Conservation (phyloP, 305 asterid species). For the Solanum hybrid region DNA sequence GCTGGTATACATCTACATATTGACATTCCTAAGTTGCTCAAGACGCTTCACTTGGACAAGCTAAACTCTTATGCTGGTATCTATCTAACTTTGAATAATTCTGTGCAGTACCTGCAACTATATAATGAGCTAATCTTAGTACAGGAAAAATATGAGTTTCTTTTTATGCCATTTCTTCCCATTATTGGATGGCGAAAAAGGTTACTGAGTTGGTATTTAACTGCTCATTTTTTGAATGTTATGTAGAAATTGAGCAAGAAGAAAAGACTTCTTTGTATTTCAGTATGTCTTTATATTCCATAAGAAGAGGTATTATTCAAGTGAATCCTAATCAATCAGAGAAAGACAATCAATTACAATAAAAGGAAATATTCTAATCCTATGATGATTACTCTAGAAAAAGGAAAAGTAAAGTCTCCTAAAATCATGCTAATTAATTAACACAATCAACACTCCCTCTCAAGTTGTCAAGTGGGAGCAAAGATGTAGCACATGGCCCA, state of each 20-base stretch:
- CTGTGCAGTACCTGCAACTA: neutral
- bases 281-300: neutral
- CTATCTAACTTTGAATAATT: neutral
- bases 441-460: neutral
- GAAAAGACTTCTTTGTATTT: neutral
- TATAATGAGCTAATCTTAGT: neutral
- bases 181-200: neutral
- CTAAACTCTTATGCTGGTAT: constrained; percentile 82
- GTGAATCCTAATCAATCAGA: neutral
- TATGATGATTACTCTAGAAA: neutral
- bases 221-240: neutral
- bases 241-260: neutral
- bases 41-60: constrained; percentile 60
- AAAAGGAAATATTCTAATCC: neutral
- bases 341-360: neutral
- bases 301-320: neutral
- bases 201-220: neutral
- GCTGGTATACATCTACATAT: constrained; percentile 89
- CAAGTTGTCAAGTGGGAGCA: neutral
- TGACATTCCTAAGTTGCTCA: constrained; percentile 80
- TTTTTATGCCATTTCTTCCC: neutral
- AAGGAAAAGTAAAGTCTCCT: neutral
- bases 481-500: neutral
- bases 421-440: neutral
- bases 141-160: neutral